phyloP scores from a whole-genome alignment of 192 early-diverging fungal genomes.

The Backusella mclennaniae region DNA sequence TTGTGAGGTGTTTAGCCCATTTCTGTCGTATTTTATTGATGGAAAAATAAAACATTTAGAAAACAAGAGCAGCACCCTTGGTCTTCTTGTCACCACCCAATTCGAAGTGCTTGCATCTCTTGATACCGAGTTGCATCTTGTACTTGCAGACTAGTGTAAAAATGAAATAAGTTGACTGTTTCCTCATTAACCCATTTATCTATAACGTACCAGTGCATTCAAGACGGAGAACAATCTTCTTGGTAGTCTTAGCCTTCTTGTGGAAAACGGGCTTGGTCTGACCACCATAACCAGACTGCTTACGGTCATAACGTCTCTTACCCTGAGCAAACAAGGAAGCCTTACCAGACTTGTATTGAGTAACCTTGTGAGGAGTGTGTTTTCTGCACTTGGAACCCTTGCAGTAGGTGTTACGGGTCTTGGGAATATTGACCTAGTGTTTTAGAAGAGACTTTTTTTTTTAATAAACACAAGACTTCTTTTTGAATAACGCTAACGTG shows the following conservation, averaged over 20 bases:
- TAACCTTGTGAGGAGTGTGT: conserved; percentile 99
- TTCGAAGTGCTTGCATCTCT: conserved; percentile 99
- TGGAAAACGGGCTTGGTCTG: conserved; percentile 99
- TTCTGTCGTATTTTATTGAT: background rate
- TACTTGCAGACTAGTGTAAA: conserved; percentile 78
- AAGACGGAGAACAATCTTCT: conserved; percentile 98
- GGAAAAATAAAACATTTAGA: conserved; percentile 56
- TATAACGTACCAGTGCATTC: conserved; percentile 76
- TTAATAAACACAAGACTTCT: background rate
- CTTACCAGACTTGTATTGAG: conserved; percentile 99
- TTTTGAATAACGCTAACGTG: background rate
- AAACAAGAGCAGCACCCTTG: conserved; percentile 85
- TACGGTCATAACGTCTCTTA: conserved; percentile 64
- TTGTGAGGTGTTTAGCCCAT: background rate
- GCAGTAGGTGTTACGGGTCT: conserved; percentile 99
- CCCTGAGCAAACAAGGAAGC: conserved; percentile 99
- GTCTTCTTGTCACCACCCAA: conserved; percentile 99
- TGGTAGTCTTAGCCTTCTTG: conserved; percentile 99
- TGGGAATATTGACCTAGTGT: conserved; percentile 96
- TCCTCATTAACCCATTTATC: background rate
- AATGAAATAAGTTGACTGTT: background rate
- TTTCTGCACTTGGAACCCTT: conserved; percentile 96
- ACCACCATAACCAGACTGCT: conserved; percentile 99
- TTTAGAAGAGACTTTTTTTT: background rate
- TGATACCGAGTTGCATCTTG: conserved; percentile 96